These are phyloP conservation scores for Samsoniella hepiali DNA, from an alignment of 2,329 filamentous ascomycete genomes.

Conservation along the genomic window DNA sequence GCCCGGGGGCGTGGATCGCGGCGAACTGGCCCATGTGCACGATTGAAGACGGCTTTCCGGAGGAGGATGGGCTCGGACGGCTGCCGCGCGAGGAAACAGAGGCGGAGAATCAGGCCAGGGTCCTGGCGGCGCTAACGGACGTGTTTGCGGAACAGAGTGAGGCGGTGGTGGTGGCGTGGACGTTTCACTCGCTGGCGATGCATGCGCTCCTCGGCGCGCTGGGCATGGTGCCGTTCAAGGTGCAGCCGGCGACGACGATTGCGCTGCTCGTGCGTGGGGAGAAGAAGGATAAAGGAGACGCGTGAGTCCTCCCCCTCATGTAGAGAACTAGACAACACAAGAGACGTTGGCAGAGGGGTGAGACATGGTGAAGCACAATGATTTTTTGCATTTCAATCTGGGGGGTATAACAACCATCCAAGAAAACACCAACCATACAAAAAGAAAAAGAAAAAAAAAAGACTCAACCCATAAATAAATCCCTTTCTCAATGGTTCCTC, in stretches of 20 bases:
- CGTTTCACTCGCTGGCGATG: constrained; percentile 49
- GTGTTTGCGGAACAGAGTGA: constrained; percentile 42
- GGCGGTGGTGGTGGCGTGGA: constrained; percentile 44
- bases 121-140: constrained; percentile 43
- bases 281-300: constrained; percentile 10
- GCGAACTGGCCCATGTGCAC: constrained; percentile 47
- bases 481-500: not conserved
- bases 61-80: constrained; percentile 53
- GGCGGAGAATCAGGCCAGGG: constrained; percentile 42
- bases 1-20: constrained; percentile 45
- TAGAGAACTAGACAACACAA: no score
- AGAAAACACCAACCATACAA: not conserved
- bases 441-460: not conserved
- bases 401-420: not conserved
- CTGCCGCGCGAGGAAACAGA: constrained; percentile 46
- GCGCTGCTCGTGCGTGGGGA: constrained; percentile 52
- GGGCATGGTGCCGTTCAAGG: constrained; percentile 44
- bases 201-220: constrained; percentile 40
- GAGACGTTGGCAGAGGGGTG: no score
- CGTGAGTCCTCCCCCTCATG: no score
- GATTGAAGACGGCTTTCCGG: constrained; percentile 53
- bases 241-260: constrained; percentile 49
- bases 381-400: not conserved
- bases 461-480: not conserved
- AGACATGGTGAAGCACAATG: not conserved